A percentile compares a stretch with the other conserved stretches of the same genome.
phyloP scores from a whole-genome alignment of 441 rosid species.

The Daphne laureola region DNA sequence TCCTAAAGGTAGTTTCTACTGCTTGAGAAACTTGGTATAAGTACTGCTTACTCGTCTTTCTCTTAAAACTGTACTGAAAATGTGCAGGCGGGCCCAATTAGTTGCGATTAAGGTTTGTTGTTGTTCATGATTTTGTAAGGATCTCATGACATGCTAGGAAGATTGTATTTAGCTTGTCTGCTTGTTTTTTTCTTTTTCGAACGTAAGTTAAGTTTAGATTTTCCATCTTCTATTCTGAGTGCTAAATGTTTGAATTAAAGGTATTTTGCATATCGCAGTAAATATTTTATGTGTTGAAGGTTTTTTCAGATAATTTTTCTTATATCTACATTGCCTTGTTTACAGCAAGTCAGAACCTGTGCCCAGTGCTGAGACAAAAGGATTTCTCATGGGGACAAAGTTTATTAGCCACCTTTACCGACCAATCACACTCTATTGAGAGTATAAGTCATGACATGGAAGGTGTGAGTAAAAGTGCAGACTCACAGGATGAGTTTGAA shows the following conservation, averaged over 20 bases:
- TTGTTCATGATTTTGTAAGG: no score
- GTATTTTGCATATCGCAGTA: conserved; percentile 1
- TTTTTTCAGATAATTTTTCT: conserved; percentile 17
- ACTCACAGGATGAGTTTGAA: conserved; percentile 27
- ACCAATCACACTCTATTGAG: conserved; percentile 32
- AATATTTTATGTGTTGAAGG: conserved; percentile 12
- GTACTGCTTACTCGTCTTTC: no score
- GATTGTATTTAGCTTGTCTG: no score
- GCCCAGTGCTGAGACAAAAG: conserved; percentile 23
- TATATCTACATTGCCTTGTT: no score
- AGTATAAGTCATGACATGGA: conserved; percentile 26
- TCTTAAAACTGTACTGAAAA: no score
- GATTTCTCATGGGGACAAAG: conserved; percentile 25
- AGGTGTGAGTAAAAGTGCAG: conserved; percentile 20
- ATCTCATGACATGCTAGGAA: no score
- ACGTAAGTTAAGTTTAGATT: neutral
- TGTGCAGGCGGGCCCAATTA: no score
- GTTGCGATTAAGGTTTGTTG: no score
- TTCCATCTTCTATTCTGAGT: neutral
- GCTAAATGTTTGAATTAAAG: conserved; percentile 4
- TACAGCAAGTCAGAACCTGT: conserved; percentile 22
- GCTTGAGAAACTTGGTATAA: neutral
- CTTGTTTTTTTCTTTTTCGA: no score
- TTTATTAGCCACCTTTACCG: conserved; percentile 36
- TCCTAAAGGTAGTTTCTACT: conserved; percentile 37